Percentiles rank a stretch among this genome's conserved stretches.
Conservation (phyloP, 2,329 filamentous ascomycete species). For the Xylaria sp. region DNA sequence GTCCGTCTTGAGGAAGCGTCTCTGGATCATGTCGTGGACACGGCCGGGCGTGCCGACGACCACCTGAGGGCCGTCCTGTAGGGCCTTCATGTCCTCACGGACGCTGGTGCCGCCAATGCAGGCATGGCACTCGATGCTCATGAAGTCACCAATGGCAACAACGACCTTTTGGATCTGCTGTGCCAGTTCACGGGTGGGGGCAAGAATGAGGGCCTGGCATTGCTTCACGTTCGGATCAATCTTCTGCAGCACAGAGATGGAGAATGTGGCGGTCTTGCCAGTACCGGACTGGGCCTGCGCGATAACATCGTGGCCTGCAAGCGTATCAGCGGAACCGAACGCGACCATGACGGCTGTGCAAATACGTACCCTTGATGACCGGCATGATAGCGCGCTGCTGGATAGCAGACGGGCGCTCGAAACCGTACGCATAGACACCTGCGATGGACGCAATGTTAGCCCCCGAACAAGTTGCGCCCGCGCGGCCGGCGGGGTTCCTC, state of each 20-base stretch:
- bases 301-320: conserved; percentile 92
- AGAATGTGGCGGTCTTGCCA: conserved; percentile 99
- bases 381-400: conserved; percentile 99
- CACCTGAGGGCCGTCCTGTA: conserved; percentile 94
- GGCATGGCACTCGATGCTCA: conserved; percentile 98
- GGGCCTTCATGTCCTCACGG: conserved; percentile 97
- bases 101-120: conserved; percentile 99
- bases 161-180: conserved; percentile 99
- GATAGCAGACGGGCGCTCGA: conserved; percentile 99
- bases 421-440: conserved; percentile 99
- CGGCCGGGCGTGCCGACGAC: conserved; percentile 98
- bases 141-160: conserved; percentile 98
- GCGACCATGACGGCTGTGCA: conserved; percentile 4
- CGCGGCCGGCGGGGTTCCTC: conserved; percentile 30
- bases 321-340: conserved; percentile 31
- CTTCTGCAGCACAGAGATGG: conserved; percentile 98
- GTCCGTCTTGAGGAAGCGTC: conserved; percentile 95
- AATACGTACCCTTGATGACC: conserved; percentile 91
- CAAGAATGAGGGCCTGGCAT: conserved; percentile 97
- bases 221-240: conserved; percentile 94
- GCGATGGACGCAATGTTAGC: conserved; percentile 37
- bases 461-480: conserved; percentile 24
- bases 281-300: conserved; percentile 99
- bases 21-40: conserved; percentile 99
- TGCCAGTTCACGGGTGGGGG: conserved; percentile 96